These are phyloP conservation scores for Fragaria nilgerrensis DNA, from an alignment of 306 rosid genomes.

Conservation along the genomic window DNA sequence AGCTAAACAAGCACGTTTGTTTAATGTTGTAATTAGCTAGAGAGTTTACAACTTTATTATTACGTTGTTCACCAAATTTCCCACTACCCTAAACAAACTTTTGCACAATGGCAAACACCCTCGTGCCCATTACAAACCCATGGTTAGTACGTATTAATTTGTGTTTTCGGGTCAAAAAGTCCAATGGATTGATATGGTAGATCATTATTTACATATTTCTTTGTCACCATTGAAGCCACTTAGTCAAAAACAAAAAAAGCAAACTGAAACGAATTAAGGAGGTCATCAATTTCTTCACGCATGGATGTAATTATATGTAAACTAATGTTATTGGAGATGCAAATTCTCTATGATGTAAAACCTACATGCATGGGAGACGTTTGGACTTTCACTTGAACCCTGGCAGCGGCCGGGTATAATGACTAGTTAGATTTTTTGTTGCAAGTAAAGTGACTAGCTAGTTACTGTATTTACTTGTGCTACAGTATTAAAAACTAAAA, in stretches of 20 bases:
- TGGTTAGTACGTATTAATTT: too few species aligned
- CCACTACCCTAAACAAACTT: neutral
- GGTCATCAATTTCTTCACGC: neutral
- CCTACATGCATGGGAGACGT: too few species aligned
- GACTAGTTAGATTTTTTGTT: too few species aligned
- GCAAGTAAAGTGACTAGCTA: too few species aligned
- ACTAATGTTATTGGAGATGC: too few species aligned
- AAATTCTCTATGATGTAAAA: too few species aligned
- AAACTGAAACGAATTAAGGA: neutral
- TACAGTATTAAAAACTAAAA: too few species aligned
- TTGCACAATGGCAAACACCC: neutral
- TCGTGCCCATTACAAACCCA: constrained; percentile 1
- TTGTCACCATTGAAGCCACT: neutral
- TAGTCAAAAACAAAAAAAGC: neutral
- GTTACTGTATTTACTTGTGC: too few species aligned
- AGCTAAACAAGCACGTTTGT: neutral
- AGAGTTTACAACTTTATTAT: neutral
- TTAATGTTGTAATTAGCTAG: neutral
- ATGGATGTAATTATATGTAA: neutral
- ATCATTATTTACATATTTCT: neutral
- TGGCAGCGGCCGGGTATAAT: too few species aligned
- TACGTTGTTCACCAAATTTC: constrained; percentile 2
- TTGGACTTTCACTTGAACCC: too few species aligned
- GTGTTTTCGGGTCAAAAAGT: neutral
- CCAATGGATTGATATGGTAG: neutral